Base-by-base conservation (phyloP, 2,329 filamentous ascomycete genomes). In the Colletotrichum sp. region DNA sequence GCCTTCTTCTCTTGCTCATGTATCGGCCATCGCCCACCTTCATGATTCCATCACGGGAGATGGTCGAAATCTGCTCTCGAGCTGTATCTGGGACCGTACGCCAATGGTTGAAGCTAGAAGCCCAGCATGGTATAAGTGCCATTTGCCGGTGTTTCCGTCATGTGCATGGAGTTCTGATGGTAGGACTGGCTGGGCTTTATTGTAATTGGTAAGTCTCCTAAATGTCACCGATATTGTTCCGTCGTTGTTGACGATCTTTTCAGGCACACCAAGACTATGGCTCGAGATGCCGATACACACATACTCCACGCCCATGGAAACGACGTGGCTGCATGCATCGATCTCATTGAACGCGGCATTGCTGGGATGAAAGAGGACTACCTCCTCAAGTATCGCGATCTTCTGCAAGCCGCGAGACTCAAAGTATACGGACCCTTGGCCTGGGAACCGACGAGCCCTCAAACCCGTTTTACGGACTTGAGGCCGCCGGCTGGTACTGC, bases 11-110 rank as follows among this genome's bases (percentile, higher is more conserved):
- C 36, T 64, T 81, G 4, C 71, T 80, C 6, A 55, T 80, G 15
- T 77, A 81, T 44, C 75, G 78, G 5, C 80, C 80, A 3, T 78
- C 73, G 4, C 79, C 79, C 4, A 81, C 80, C 2, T 81, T 80
- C 34, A 81, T 81, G 79, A 75, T 81, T 9, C 80, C 80, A 1
- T 81, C 79, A 1, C 64, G 36, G 3, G 72, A 77, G 13, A 81
- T 81, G 79, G 69, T 80, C 8, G 69, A 64, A 2, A 70, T 70
- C 6, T 81, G 79, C 69, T 81, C 80, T 6, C 76, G 78, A 18
- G 77, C 78, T 9, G 79, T 76, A 2, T 78, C 79, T 6, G 78
- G 77, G 18, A 78, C 77, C 2, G 75, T 81, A 6, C 70, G 71
- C 3, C 78, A 81, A 16, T 81, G 79, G 80, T 34, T 60, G 4